Base-by-base conservation (phyloP, 2,329 filamentous ascomycete genomes). In the Clarireedia monteithiana region DNA sequence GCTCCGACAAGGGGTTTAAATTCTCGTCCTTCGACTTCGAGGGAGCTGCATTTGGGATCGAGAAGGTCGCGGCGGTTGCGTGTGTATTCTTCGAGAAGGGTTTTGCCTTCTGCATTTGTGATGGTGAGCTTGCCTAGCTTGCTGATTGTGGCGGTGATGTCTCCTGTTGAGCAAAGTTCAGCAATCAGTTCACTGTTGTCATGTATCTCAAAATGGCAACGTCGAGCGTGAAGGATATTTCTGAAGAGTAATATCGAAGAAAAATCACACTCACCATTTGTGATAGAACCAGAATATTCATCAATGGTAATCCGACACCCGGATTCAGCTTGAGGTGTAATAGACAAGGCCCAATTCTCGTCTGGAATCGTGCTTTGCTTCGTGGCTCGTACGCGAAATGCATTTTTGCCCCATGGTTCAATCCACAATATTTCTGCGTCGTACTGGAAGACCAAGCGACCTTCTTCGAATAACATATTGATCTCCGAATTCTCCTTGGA, bases 31-130 rank as follows among this genome's bases (percentile, higher is more conserved):
- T 77, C 74, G 23, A 80, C 66, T 7, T 76, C 70, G 1, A 80
- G 65, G 0, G 77, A 75, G 53, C 75, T 77, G 65, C 73, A 75
- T 66, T 79, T 80, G 0, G 76, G 75, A 60, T 79, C 77, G 4
- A 63, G 64, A 1, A 73, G 68, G 60, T 80, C 77, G 36, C 69
- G 65, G 9, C 78, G 70, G 54, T 78, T 71, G 12, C 78, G 74
- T 24, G 73, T 69, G 58, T 77, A 80, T 60, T 81, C 78, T 61
- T 80, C 77, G 0, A 80, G 65, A 0, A 81, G 64, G 2, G 72
- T 62, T 30, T 72, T 72, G 20, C 73, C 74, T 1, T 65, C 69
- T 1, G 66, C 60, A 57, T 78, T 72, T 59, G 69, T 71, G 52
- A 80, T 71, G 24, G 71, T 74, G 20, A 80, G 60, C 58, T 80